Conservation (phyloP, 2,329 filamentous ascomycete species). For the Cercospora brassicicola region DNA sequence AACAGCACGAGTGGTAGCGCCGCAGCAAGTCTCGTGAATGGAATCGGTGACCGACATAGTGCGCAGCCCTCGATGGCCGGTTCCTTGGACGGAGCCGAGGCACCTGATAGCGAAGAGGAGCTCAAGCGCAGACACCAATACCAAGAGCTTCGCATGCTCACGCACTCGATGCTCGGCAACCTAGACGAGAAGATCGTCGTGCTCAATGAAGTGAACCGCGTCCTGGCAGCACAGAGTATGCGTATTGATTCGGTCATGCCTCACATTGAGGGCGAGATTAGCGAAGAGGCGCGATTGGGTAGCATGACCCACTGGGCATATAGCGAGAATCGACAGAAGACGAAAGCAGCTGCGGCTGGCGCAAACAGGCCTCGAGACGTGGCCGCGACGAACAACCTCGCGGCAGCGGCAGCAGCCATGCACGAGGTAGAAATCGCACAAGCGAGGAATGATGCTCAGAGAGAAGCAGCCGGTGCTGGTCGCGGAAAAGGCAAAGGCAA, state of each 20-base stretch:
- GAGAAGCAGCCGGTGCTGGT: slow-evolving; percentile 50
- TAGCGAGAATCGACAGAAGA: slow-evolving; percentile 69
- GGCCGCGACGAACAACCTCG: slow-evolving; percentile 67
- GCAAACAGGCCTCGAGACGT: slow-evolving; percentile 78
- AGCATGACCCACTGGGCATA: slow-evolving; percentile 95
- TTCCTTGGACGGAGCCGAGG: slow-evolving; percentile 33
- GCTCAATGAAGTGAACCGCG: slow-evolving; percentile 86
- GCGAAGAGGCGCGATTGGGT: slow-evolving; percentile 89
- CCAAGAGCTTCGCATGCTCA: slow-evolving; percentile 71
- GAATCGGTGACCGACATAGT: slow-evolving; percentile 30
- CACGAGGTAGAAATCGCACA: slow-evolving; percentile 81
- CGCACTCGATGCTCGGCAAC: slow-evolving; percentile 82
- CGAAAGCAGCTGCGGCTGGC: slow-evolving; percentile 54
- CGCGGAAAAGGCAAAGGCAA: slow-evolving; percentile 71
- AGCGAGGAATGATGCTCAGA: slow-evolving; percentile 72
- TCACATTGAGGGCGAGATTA: slow-evolving; percentile 83
- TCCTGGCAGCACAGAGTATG: slow-evolving; percentile 77
- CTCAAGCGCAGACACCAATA: slow-evolving; percentile 54
- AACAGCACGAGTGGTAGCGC: slow-evolving; percentile 43
- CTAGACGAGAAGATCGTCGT: slow-evolving; percentile 98
- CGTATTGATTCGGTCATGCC: slow-evolving; percentile 87
- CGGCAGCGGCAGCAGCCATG: slow-evolving; percentile 69
- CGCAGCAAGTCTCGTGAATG: slow-evolving; percentile 43
- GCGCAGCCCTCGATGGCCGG: slow-evolving; percentile 30
- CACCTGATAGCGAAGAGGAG: slow-evolving; percentile 48